Evolutionary conservation across 371 early-diverging fungal genomes (phyloP).

Genomic region (Circinella umbellata): DNA sequence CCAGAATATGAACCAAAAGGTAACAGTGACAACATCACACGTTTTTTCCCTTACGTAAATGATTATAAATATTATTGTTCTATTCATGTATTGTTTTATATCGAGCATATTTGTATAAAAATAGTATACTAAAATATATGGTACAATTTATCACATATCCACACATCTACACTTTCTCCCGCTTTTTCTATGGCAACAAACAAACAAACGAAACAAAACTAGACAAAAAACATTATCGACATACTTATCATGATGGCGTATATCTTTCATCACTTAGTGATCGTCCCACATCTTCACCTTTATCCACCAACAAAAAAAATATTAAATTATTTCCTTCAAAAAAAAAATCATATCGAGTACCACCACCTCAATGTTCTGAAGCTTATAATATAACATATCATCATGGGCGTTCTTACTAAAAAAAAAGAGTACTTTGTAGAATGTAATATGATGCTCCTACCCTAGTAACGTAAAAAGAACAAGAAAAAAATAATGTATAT

Average conservation of each 20-base stretch:
- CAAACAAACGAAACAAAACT: too few species aligned
- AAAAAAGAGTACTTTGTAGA: not conserved
- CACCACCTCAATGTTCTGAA: constrained; percentile 10
- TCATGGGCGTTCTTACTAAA: constrained; percentile 6
- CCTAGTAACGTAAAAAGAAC: too few species aligned
- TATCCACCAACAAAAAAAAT: not conserved
- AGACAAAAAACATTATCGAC: constrained; percentile 15
- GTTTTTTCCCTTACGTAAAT: too few species aligned
- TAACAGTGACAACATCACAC: not conserved
- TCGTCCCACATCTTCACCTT: not conserved
- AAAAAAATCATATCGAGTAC: constrained; percentile 2
- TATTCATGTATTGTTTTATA: too few species aligned
- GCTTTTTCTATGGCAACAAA: too few species aligned
- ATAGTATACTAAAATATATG: too few species aligned
- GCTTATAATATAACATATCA: constrained; percentile 4
- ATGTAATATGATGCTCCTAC: not conserved
- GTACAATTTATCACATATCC: too few species aligned
- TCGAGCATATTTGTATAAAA: too few species aligned
- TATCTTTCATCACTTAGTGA: constrained; percentile 4
- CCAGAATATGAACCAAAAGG: constrained; percentile 15
- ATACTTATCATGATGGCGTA: constrained; percentile 13
- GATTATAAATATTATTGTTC: too few species aligned
- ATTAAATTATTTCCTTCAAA: not conserved
- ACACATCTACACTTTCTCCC: too few species aligned
- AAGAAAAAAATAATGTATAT: too few species aligned